These are phyloP conservation scores for Iris pallida DNA, from an alignment of 116 monocot species.

Conservation along the genomic window DNA sequence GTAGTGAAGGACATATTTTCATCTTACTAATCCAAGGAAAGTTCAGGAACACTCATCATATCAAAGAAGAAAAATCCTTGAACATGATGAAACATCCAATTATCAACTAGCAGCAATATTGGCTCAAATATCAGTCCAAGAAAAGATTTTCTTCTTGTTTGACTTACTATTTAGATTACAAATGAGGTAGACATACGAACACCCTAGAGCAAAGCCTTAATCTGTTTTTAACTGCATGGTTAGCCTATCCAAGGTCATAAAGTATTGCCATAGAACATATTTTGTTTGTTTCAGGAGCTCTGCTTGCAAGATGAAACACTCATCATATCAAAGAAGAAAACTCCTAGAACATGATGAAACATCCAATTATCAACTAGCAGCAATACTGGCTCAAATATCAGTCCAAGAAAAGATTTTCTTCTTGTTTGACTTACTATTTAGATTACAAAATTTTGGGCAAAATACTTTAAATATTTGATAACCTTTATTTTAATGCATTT, in stretches of 20 bases:
- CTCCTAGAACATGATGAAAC: no score
- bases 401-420: neutral
- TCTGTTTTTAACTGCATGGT: no score
- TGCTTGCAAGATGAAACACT: constrained; percentile 99
- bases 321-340: no score
- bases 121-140: neutral
- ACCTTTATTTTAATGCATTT: constrained; percentile 4
- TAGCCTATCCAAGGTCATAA: neutral
- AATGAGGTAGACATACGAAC: constrained; percentile 53
- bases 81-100: no score
- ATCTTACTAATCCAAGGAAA: no score
- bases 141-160: neutral
- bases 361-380: no score
- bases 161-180: neutral
- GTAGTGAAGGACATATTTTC: no score
- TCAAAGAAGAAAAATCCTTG: no score
- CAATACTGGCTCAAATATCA: neutral
- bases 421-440: neutral
- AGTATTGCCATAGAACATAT: neutral
- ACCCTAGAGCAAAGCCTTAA: neutral
- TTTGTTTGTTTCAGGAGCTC: constrained; percentile 59
- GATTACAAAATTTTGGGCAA: neutral
- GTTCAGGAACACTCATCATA: no score
- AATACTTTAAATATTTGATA: neutral
- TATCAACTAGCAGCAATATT: neutral